These are phyloP conservation scores for Sporothrix euskadiensis DNA, from an alignment of 2,329 filamentous ascomycete species.

Conservation along the genomic window DNA sequence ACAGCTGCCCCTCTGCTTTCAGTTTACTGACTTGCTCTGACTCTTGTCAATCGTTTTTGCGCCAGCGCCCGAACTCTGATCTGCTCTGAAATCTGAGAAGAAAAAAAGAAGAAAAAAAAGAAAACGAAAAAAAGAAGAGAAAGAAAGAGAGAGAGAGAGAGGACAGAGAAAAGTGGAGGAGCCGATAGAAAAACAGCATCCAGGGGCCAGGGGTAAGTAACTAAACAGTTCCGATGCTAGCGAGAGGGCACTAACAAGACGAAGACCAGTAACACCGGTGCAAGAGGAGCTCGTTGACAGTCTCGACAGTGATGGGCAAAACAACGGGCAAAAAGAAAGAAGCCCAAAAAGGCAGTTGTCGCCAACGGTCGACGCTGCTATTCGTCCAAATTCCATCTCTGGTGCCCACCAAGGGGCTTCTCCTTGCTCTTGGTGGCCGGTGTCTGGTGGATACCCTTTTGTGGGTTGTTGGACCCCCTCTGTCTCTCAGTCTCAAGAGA, in stretches of 20 bases:
- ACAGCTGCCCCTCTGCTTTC: not conserved
- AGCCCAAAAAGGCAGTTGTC: not conserved
- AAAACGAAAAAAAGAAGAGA: no score
- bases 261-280: not conserved
- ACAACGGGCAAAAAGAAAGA: not conserved
- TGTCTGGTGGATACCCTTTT: not conserved
- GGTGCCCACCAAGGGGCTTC: not conserved
- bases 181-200: not conserved
- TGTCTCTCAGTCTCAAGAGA: not conserved
- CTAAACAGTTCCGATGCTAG: not conserved
- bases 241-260: conserved; percentile 5
- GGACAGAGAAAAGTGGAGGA: not conserved
- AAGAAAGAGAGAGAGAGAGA: no score
- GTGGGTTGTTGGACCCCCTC: not conserved
- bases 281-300: not conserved
- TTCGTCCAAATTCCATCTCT: conserved; percentile 10
- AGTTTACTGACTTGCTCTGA: not conserved
- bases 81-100: not conserved
- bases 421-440: not conserved
- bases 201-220: conserved; percentile 3
- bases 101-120: no score
- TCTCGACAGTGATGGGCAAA: not conserved
- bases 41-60: not conserved
- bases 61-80: not conserved
- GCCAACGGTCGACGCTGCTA: not conserved